Evolutionary conservation across 345 rosid species (phyloP).

Genomic region (Noccaea bulbosa): DNA sequence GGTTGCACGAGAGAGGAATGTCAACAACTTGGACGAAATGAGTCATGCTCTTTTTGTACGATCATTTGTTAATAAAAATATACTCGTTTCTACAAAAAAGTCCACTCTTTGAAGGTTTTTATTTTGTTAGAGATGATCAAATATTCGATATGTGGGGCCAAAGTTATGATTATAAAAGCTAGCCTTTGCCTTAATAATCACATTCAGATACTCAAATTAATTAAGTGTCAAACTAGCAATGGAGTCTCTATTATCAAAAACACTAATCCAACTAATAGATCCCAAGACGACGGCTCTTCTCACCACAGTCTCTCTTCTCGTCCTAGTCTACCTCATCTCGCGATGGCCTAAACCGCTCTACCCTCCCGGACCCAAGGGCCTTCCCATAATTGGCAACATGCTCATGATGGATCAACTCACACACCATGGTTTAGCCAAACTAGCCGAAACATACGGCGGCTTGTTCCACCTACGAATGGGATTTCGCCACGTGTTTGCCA

Average conservation of each 20-base stretch:
- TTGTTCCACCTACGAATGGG: slow-evolving; percentile 78
- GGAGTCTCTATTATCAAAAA: slow-evolving; percentile 31
- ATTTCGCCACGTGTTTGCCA: slow-evolving; percentile 60
- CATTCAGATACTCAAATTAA: slow-evolving; percentile 21
- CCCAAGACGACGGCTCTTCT: slow-evolving; percentile 30
- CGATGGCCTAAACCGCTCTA: slow-evolving; percentile 52
- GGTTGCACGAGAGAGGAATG: slow-evolving; percentile 7
- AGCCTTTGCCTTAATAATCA: slow-evolving; percentile 1
- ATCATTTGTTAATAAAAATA: neutral
- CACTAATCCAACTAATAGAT: slow-evolving; percentile 10
- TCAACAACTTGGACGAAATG: slow-evolving; percentile 27
- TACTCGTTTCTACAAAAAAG: neutral
- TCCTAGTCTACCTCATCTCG: slow-evolving; percentile 41
- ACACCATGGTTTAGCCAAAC: slow-evolving; percentile 78
- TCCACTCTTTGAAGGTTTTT: slow-evolving; percentile 19
- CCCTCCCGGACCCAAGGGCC: slow-evolving; percentile 88
- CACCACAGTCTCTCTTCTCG: slow-evolving; percentile 19
- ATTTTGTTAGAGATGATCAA: slow-evolving; percentile 10
- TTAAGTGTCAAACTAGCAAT: slow-evolving; percentile 14
- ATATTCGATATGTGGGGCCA: neutral
- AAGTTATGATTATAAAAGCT: slow-evolving; percentile 21
- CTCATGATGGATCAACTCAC: slow-evolving; percentile 82
- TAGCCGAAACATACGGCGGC: slow-evolving; percentile 70
- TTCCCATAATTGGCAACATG: slow-evolving; percentile 84
- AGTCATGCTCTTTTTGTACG: slow-evolving; percentile 14